Conservation (phyloP, 352 stramenopile genomes). For the Phytophthora cryptogea region DNA sequence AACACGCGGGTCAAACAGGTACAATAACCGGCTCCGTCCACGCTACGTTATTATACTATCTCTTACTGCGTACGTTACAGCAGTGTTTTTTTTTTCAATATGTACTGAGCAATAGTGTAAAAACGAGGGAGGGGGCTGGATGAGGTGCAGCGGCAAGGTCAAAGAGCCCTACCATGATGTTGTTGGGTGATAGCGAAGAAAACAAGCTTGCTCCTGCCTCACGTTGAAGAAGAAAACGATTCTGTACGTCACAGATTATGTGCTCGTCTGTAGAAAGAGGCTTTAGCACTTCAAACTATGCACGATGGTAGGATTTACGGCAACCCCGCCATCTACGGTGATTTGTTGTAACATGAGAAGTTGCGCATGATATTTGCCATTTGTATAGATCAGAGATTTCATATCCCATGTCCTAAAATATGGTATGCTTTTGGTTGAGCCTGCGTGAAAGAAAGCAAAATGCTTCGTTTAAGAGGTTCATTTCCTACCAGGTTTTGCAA, state of each 20-base stretch:
- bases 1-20: not conserved
- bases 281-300: not conserved
- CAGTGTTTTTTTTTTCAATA: not conserved
- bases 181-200: not conserved
- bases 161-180: not conserved
- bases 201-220: not conserved
- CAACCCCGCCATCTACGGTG: no score
- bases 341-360: no score
- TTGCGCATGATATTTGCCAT: no score
- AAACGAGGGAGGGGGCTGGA: not conserved
- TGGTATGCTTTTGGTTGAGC: no score
- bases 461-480: no score
- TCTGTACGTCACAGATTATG: conserved; percentile 3
- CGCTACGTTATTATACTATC: no score
- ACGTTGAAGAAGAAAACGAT: not conserved
- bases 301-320: conserved; percentile 1
- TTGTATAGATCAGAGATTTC: no score
- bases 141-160: not conserved
- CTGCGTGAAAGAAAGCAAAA: no score
- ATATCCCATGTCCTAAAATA: no score
- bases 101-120: not conserved
- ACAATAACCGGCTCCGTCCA: no score
- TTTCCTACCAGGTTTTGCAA: no score
- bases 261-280: conserved; percentile 7
- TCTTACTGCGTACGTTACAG: not conserved